These are phyloP conservation scores for Fusarium sp. DNA, from an alignment of 2,329 filamentous ascomycete species.

Conservation along the genomic window DNA sequence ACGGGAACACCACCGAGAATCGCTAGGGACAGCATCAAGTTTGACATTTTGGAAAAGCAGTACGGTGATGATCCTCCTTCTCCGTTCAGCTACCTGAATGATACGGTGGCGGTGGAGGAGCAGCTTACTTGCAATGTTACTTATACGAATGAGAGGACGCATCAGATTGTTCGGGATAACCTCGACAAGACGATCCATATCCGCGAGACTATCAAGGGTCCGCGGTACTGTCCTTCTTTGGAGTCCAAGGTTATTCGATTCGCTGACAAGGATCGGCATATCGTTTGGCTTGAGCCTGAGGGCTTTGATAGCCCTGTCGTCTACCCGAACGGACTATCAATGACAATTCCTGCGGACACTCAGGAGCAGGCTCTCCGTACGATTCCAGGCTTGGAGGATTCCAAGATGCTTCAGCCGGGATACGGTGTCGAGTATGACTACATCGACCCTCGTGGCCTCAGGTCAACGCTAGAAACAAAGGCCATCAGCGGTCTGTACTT, in stretches of 20 bases:
- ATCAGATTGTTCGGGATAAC: slow-evolving; percentile 87
- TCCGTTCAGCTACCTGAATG: slow-evolving; percentile 93
- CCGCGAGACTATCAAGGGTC: slow-evolving; percentile 92
- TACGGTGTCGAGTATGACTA: slow-evolving; percentile 99
- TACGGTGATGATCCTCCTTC: slow-evolving; percentile 85
- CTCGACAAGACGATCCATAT: slow-evolving; percentile 98
- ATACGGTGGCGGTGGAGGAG: slow-evolving; percentile 79
- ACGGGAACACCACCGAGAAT: slow-evolving; percentile 94
- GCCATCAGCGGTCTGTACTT: slow-evolving; percentile 88
- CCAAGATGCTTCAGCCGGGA: slow-evolving; percentile 91
- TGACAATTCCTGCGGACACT: slow-evolving; percentile 92
- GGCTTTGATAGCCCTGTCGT: slow-evolving; percentile 90
- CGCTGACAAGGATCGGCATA: slow-evolving; percentile 81
- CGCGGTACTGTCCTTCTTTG: slow-evolving; percentile 93
- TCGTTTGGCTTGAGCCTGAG: slow-evolving; percentile 97
- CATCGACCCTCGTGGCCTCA: slow-evolving; percentile 90
- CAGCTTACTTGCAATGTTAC: slow-evolving; percentile 91
- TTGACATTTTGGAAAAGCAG: slow-evolving; percentile 76
- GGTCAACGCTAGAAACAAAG: slow-evolving; percentile 94
- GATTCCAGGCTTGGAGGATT: slow-evolving; percentile 88
- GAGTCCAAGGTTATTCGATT: slow-evolving; percentile 96
- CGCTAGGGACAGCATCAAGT: slow-evolving; percentile 85
- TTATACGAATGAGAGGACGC: slow-evolving; percentile 84
- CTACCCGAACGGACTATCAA: slow-evolving; percentile 96
- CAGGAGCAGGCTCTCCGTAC: slow-evolving; percentile 89